Evolutionary conservation across 805 yeast species (phyloP).

Genomic region (Pichia membranifaciens): DNA sequence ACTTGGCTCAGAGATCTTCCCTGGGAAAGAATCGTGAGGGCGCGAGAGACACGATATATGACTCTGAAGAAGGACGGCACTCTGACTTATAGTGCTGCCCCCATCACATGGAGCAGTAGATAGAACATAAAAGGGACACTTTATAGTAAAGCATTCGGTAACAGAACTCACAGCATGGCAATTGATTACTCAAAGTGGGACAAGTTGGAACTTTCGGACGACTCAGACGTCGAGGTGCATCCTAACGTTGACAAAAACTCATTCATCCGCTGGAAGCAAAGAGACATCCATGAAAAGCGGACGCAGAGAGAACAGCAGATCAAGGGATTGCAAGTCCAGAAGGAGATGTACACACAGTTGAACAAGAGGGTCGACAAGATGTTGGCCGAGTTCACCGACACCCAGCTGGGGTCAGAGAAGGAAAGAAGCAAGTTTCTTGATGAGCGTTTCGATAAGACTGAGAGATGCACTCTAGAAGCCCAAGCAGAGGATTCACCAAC

Average conservation of each 20-base stretch:
- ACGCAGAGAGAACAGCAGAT: slow-evolving; percentile 74
- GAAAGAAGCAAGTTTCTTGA: slow-evolving; percentile 39
- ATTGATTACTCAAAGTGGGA: slow-evolving; percentile 98
- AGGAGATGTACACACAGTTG: slow-evolving; percentile 72
- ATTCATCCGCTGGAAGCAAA: slow-evolving; percentile 93
- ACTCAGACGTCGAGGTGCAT: slow-evolving; percentile 94
- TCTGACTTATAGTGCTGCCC: too few species aligned
- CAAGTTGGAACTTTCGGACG: slow-evolving; percentile 90
- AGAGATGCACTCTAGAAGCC: slow-evolving; percentile 42
- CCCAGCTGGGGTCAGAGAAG: slow-evolving; percentile 31
- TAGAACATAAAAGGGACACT: too few species aligned
- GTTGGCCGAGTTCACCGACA: slow-evolving; percentile 37
- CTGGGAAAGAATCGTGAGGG: too few species aligned
- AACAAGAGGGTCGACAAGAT: slow-evolving; percentile 68
- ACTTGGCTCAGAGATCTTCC: too few species aligned
- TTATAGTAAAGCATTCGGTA: too few species aligned
- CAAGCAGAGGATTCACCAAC: slow-evolving; percentile 42
- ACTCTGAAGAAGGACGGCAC: too few species aligned
- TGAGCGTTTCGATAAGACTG: slow-evolving; percentile 49
- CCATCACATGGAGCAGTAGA: too few species aligned
- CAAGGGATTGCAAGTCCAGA: slow-evolving; percentile 66
- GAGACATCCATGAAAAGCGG: slow-evolving; percentile 93
- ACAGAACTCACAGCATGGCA: slow-evolving; percentile 19
- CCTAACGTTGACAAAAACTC: slow-evolving; percentile 95
- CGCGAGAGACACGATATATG: too few species aligned